These are phyloP conservation scores for Chaetomiaceae sp. DNA, from an alignment of 2,329 filamentous ascomycete species.

Conservation along the genomic window DNA sequence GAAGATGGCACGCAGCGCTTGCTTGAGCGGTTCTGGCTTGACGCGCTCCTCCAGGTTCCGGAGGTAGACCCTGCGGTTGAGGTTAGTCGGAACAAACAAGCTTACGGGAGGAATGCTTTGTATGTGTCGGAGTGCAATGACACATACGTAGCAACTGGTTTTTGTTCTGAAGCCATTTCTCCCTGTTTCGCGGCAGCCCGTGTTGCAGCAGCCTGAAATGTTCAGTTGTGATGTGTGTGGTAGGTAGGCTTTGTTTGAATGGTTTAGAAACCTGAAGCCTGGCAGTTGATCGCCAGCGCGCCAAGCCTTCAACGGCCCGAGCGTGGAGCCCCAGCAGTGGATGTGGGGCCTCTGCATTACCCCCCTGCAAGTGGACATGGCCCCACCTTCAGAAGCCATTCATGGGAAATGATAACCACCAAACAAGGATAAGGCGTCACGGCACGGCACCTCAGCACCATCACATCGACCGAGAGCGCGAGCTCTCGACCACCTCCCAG, in stretches of 20 bases:
- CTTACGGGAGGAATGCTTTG: constrained; percentile 16
- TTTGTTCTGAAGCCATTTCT: constrained; percentile 34
- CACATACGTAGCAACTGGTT: constrained; percentile 64
- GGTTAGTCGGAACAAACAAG: constrained; percentile 34
- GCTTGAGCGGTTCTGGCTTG: constrained; percentile 72
- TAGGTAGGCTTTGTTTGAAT: no score
- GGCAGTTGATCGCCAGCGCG: no score
- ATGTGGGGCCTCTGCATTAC: no score
- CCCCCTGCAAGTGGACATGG: no score
- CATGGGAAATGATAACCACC: not conserved
- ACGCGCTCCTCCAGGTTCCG: constrained; percentile 91
- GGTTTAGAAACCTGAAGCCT: no score
- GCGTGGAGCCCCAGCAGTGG: no score
- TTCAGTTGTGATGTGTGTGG: not conserved
- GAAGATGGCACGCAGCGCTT: constrained; percentile 73
- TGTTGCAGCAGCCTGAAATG: not conserved
- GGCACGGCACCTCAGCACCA: not conserved
- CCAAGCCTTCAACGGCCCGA: no score
- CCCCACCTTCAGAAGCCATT: not conserved
- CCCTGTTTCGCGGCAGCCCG: not conserved
- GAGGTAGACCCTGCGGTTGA: constrained; percentile 55
- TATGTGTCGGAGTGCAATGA: constrained; percentile 66
- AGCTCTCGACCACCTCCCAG: not conserved
- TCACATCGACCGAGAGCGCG: not conserved
- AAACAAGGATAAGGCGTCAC: not conserved